Base-by-base conservation (phyloP, 768 basidiomycete species). In the Sarcodon aspratus region DNA sequence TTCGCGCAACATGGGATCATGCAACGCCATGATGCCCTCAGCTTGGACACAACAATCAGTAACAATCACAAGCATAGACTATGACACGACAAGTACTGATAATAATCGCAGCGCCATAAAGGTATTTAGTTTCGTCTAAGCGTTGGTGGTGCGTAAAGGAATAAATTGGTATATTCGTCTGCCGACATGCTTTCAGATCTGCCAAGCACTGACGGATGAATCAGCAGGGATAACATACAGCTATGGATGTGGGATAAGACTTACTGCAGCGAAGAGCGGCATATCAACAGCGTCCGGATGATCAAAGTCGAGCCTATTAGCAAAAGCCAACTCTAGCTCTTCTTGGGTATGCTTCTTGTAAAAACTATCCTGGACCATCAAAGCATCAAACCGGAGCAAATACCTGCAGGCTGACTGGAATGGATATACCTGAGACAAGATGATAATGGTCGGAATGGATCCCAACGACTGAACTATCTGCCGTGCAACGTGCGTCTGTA, bases 201-300 rank as follows among this genome's bases (percentile, higher is more conserved):
- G 75, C 66, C 44, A 98, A 63, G 60, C 94, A 96, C 86, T 96
- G 47, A 1, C 44, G 9, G 15, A 47, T n/a, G 49, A 5, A 42
- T 17, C 17, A 15, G 17, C 13, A 38, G 13, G 15, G 17, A 18
- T 33, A 35, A 31, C 18, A 45, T 32, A 11, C 18, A 15, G 33
- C 15, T 21, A n/a, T 33, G 42, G 36, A 33, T 40, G 37, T 32
- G 33, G 31, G 27, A 15, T 48, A 46, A 27, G 48, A 17, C 18
- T 34, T 60, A 92, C 88, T 45, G 79, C 65, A 44, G 84, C 82
- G 56, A 97, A 93, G 61, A 90, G 67, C 1, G 80, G 76, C 76
- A 92, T 86, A 64, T 99, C 95, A 45, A 98, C 84, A 3, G 93
- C 82, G 63, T 88, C 80, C 9, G 95, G 95, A 56, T 93, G 89